Percentiles rank a stretch among this genome's conserved stretches.
Evolutionary conservation across 1,284 basidiomycete species (phyloP).

Genomic region (Puccinia sorghi): DNA sequence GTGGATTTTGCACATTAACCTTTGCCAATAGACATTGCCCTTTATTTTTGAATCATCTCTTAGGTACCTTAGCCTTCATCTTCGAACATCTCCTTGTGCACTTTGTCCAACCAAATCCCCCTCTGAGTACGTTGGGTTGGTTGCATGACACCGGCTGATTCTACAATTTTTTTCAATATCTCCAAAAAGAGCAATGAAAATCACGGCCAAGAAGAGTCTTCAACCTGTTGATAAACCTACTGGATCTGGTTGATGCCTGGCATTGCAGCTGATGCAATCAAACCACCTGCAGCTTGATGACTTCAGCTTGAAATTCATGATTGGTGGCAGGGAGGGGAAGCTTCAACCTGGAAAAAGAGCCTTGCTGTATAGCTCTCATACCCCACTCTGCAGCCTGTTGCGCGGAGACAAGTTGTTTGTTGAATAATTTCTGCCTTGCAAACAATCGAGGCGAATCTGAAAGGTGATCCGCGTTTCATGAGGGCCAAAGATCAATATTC

Average conservation of each 20-base stretch:
- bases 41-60: too few species aligned
- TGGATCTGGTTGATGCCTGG: not conserved
- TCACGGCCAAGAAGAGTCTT: too few species aligned
- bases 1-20: too few species aligned
- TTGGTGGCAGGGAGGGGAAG: not conserved
- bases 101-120: too few species aligned
- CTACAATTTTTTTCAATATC: too few species aligned
- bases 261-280: not conserved
- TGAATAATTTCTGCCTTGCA: not conserved
- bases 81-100: too few species aligned
- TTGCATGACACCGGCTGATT: too few species aligned
- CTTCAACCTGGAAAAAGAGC: not conserved
- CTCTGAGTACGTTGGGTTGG: too few species aligned
- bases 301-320: not conserved
- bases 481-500: not conserved
- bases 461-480: not conserved
- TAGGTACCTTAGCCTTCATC: too few species aligned
- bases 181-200: too few species aligned
- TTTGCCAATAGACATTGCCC: too few species aligned
- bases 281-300: not conserved
- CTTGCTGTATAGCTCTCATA: not conserved
- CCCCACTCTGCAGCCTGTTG: slow-evolving; percentile 13
- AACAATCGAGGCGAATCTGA: not conserved
- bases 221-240: not conserved
- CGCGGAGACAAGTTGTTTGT: slow-evolving; percentile 1